Percentiles rank a stretch among this genome's conserved stretches.
Conservation (phyloP, 2,329 filamentous ascomycete genomes). For the Berkeleyomyces basicola region DNA sequence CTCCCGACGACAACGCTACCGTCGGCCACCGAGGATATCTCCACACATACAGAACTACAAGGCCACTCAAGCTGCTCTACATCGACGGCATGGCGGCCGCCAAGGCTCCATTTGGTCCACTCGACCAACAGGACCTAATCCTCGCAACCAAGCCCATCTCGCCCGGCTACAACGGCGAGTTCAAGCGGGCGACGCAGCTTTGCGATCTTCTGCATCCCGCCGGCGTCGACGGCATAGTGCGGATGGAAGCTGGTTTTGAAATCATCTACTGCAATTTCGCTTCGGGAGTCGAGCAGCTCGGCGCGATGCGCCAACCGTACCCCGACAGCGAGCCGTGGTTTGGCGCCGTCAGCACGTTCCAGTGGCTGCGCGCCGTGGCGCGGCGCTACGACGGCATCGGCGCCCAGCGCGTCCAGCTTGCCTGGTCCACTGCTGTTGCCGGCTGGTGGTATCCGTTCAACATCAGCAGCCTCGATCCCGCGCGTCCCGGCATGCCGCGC, state of each 20-base stretch:
- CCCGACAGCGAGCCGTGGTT: constrained; percentile 13
- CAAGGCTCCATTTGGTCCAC: constrained; percentile 46
- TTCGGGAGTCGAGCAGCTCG: constrained; percentile 24
- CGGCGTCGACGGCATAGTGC: constrained; percentile 49
- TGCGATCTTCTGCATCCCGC: constrained; percentile 35
- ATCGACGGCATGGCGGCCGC: constrained; percentile 54
- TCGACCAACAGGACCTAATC: constrained; percentile 50
- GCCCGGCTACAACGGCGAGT: constrained; percentile 23
- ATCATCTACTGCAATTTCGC: constrained; percentile 50
- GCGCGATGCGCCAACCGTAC: constrained; percentile 19
- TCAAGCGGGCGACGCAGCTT: constrained; percentile 33
- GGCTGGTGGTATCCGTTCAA: constrained; percentile 35
- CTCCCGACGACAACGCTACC: constrained; percentile 8
- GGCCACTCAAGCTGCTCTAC: constrained; percentile 45
- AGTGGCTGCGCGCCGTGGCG: constrained; percentile 26
- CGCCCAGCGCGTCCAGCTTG: constrained; percentile 25
- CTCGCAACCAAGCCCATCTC: constrained; percentile 28
- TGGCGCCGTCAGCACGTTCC: constrained; percentile 21
- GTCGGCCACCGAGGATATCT: constrained; percentile 36
- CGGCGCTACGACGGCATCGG: constrained; percentile 32
- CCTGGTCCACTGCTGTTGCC: constrained; percentile 35
- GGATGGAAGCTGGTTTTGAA: constrained; percentile 56
- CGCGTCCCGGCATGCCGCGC: constrained; percentile 21
- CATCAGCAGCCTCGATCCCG: constrained; percentile 26
- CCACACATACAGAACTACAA: constrained; percentile 46